phyloP scores from a whole-genome alignment of 495 filamentous ascomycete genomes.

The Podospora pseudoanserina region DNA sequence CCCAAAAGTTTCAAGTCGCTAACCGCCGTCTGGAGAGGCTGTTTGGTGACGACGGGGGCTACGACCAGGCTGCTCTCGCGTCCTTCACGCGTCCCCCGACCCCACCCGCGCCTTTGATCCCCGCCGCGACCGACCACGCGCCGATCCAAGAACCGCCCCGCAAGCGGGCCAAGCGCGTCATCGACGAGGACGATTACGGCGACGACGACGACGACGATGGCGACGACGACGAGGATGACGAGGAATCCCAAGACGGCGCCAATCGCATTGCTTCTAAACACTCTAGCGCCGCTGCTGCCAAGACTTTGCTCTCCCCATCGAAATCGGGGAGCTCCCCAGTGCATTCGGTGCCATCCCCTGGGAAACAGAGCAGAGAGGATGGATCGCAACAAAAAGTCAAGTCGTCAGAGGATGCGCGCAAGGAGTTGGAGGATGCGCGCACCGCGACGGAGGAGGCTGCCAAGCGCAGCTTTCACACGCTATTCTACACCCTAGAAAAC shows the following conservation, averaged over 20 bases:
- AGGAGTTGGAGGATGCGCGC: constrained; percentile 89
- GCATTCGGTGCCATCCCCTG: constrained; percentile 50
- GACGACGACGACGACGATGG: constrained; percentile 91
- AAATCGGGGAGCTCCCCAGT: constrained; percentile 58
- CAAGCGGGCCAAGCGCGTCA: constrained; percentile 51
- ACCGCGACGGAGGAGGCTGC: constrained; percentile 89
- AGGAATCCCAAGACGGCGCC: constrained; percentile 38
- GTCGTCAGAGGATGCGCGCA: constrained; percentile 79
- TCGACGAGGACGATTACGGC: constrained; percentile 75
- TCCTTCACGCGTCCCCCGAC: constrained; percentile 36
- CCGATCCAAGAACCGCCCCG: constrained; percentile 46
- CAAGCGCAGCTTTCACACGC: constrained; percentile 80
- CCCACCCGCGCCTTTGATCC: constrained; percentile 32
- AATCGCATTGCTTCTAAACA: constrained; percentile 48
- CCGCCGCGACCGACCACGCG: constrained; percentile 47
- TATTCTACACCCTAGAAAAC: constrained; percentile 93
- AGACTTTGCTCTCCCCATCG: constrained; percentile 50
- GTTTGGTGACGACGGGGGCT: constrained; percentile 75
- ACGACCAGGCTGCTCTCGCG: constrained; percentile 39
- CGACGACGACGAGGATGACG: constrained; percentile 63
- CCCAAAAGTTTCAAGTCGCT: constrained; percentile 40
- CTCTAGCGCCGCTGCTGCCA: constrained; percentile 44
- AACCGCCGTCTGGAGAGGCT: constrained; percentile 54
- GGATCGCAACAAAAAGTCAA: constrained; percentile 50
- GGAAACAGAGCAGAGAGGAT: constrained; percentile 47